These are phyloP conservation scores for Vanrija pseudolonga DNA, from an alignment of 1,284 basidiomycete genomes.

Conservation along the genomic window DNA sequence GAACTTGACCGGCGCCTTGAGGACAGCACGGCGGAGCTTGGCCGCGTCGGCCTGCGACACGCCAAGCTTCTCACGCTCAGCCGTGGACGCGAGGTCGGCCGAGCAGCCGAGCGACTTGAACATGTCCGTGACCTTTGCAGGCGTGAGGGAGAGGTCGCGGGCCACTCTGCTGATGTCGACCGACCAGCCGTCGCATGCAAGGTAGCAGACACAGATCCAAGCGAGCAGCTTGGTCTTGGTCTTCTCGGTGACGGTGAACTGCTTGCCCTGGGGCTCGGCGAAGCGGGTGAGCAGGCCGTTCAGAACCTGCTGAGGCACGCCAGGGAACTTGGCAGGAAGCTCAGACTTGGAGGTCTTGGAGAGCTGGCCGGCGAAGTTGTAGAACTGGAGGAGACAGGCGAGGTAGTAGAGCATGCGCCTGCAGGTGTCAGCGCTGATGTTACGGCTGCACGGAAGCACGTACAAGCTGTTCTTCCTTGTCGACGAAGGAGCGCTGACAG, in stretches of 20 bases:
- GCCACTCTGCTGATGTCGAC: slow-evolving; percentile 66
- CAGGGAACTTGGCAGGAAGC: slow-evolving; percentile 57
- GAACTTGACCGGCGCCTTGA: slow-evolving; percentile 72
- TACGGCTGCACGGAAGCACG: slow-evolving; percentile 21
- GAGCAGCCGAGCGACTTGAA: slow-evolving; percentile 62
- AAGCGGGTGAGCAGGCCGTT: slow-evolving; percentile 75
- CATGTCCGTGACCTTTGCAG: slow-evolving; percentile 54
- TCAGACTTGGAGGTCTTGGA: slow-evolving; percentile 21
- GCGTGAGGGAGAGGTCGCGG: slow-evolving; percentile 64
- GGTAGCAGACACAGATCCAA: slow-evolving; percentile 72
- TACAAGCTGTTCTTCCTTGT: slow-evolving; percentile 58
- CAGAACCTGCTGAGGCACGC: slow-evolving; percentile 62
- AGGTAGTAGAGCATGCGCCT: slow-evolving; percentile 77
- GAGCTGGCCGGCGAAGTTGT: slow-evolving; percentile 48
- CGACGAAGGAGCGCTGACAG: slow-evolving; percentile 10
- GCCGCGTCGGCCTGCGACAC: slow-evolving; percentile 57
- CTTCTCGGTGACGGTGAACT: slow-evolving; percentile 64
- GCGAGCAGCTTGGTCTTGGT: slow-evolving; percentile 68
- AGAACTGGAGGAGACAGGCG: slow-evolving; percentile 68
- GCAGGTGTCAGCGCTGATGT: not conserved
- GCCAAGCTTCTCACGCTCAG: slow-evolving; percentile 65
- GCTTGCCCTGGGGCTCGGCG: slow-evolving; percentile 61
- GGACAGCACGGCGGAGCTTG: slow-evolving; percentile 63
- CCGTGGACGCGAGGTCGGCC: slow-evolving; percentile 58
- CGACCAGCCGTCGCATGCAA: slow-evolving; percentile 70